Evolutionary conservation across 2,329 filamentous ascomycete genomes (phyloP).

Genomic region (Exophiala aquamarina): DNA sequence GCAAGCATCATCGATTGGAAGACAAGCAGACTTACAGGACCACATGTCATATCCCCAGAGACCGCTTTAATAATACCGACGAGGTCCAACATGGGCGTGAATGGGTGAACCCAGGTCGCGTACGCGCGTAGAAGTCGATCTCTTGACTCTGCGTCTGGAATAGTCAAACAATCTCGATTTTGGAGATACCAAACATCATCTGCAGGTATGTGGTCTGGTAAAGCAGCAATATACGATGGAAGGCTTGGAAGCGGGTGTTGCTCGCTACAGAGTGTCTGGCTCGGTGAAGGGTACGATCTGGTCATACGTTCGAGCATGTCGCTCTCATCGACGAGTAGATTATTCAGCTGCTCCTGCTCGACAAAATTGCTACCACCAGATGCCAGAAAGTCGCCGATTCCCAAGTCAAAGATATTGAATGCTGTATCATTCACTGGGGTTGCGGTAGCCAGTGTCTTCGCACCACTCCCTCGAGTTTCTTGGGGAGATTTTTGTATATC

Average conservation of each 20-base stretch:
- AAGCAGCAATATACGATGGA: constrained; percentile 72
- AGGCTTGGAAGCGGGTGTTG: constrained; percentile 50
- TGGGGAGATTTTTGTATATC: constrained; percentile 3
- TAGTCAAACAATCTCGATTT: constrained; percentile 77
- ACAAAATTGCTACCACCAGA: background rate
- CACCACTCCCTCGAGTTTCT: background rate
- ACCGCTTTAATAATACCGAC: constrained; percentile 59
- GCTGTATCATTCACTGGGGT: too few species aligned
- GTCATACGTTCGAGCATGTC: too few species aligned
- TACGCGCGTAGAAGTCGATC: constrained; percentile 80
- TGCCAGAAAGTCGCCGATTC: background rate
- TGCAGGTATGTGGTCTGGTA: constrained; percentile 71
- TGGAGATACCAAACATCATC: constrained; percentile 82
- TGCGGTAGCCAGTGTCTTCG: too few species aligned
- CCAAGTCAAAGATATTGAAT: constrained; percentile 10
- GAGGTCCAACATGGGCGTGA: constrained; percentile 80
- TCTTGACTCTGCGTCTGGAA: constrained; percentile 69
- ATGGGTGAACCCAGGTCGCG: constrained; percentile 86
- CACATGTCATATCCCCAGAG: constrained; percentile 65
- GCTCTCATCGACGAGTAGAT: too few species aligned
- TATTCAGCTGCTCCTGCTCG: background rate
- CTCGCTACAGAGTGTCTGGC: constrained; percentile 45
- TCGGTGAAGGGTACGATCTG: constrained; percentile 41
- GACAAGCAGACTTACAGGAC: constrained; percentile 76
- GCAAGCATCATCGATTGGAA: constrained; percentile 96